Conservation (phyloP, 2,329 filamentous ascomycete species). For the Myriosclerotinia scirpicola region DNA sequence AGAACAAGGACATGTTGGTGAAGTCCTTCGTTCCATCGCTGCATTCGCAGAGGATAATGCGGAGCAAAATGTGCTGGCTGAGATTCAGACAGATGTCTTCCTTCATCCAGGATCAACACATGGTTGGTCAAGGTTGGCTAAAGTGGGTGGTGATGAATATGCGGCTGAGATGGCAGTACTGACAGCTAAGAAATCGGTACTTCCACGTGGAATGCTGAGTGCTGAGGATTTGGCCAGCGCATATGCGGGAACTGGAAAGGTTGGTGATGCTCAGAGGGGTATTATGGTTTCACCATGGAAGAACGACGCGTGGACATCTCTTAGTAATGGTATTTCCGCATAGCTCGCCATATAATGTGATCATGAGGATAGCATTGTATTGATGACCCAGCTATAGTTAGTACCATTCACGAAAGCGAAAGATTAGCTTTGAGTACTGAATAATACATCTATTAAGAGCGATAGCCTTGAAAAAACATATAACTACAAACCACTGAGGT, state of each 20-base stretch:
- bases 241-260: slow-evolving; percentile 70
- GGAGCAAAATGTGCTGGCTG: slow-evolving; percentile 55
- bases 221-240: slow-evolving; percentile 70
- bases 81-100: slow-evolving; percentile 76
- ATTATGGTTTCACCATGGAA: slow-evolving; percentile 81
- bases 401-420: not conserved
- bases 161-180: slow-evolving; percentile 77
- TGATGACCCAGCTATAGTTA: not conserved
- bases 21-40: slow-evolving; percentile 74
- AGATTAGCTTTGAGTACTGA: not conserved
- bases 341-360: not conserved
- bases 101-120: slow-evolving; percentile 75
- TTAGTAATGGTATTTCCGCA: slow-evolving; percentile 17
- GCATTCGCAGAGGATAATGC: slow-evolving; percentile 52
- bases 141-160: slow-evolving; percentile 52
- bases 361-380: not conserved
- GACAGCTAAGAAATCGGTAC: slow-evolving; percentile 72
- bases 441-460: no score
- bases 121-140: slow-evolving; percentile 76
- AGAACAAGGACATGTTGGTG: slow-evolving; percentile 69
- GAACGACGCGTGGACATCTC: slow-evolving; percentile 33
- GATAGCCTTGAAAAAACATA: no score
- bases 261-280: slow-evolving; percentile 73
- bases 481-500: no score
- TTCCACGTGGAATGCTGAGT: slow-evolving; percentile 67